Evolutionary conservation across 2,329 filamentous ascomycete genomes (phyloP), one percentile per base, ranked within the genome.

Genomic region (Aspergillus latus): DNA sequence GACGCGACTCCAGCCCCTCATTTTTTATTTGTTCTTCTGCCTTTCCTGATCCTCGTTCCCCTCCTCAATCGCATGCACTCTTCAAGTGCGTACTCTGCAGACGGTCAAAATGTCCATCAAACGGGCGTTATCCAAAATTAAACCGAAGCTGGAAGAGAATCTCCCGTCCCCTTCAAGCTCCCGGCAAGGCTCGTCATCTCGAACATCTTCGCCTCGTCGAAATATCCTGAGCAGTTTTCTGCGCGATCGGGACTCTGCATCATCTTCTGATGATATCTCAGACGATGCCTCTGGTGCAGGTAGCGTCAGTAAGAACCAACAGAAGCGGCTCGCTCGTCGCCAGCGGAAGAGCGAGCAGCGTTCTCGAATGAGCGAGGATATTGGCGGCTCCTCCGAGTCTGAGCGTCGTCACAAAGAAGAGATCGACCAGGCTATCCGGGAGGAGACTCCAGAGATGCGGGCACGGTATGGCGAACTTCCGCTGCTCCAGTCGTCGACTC

Each of bases 391-490:
- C 16, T 72, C 75, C 43, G 62, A 63, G 11, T 73, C 72, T 10
- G 73, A 76, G 52, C 72, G 70, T 52, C 70, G 68, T 49, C 71
- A 70, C 50, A 70, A 75, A 60, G 72, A 79, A 67, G 68, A 80
- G 72, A 59, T 71, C 13, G 63, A 62, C 9, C 70, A 77, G 71
- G 82, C 84, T 0, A 69, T 71, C 9, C 74, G 75, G 26, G 80
- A 83, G 53, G 80, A 87, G 68, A 84, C 84, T 0, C 72, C 80
- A 2, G 84, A 85, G 56, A 83, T 84, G 74, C 80, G 76, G 64
- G 76, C 79, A 26, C 81, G 80, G 49, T 87, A 87, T 68, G 84
- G 84, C 37, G 74, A 80, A 21, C 65, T 84, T 42, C 80, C 81
- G 3, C 72, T 86, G 62, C 83, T 86, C 70, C 81, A 81, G 69